Conservation (phyloP, 2,329 filamentous ascomycete species). For the Botrytis pseudocinerea region DNA sequence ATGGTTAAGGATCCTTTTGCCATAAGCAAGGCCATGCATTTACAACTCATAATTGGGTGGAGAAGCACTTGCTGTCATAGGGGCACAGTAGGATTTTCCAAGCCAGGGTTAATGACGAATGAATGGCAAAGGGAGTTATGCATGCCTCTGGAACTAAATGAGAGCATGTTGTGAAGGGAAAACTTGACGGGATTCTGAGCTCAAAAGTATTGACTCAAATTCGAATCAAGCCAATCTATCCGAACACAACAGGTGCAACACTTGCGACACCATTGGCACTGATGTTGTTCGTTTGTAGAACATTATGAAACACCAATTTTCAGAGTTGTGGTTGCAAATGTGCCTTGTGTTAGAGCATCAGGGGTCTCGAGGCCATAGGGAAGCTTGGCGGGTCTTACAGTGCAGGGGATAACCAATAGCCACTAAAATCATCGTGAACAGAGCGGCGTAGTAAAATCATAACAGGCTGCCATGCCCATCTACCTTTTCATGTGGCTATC, state of each 20-base stretch:
- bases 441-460: conserved; percentile 11
- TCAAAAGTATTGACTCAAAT: conserved; percentile 1
- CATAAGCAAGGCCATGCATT: conserved; percentile 2
- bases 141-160: neutral
- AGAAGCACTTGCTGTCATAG: conserved; percentile 18
- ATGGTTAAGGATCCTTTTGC: neutral
- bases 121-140: neutral
- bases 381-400: conserved; percentile 10
- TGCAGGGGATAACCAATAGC: conserved; percentile 5
- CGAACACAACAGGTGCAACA: conserved; percentile 8
- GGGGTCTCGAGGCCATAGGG: conserved; percentile 5
- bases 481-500: neutral
- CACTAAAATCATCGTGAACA: conserved; percentile 20
- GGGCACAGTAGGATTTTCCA: neutral
- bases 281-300: conserved; percentile 1
- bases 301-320: conserved; percentile 20
- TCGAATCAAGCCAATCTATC: conserved; percentile 4
- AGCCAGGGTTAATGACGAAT: neutral
- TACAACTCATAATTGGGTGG: conserved; percentile 19
- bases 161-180: neutral
- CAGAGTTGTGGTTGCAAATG: conserved; percentile 10
- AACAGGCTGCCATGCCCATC: conserved; percentile 17
- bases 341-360: conserved; percentile 17
- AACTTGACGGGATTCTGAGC: neutral
- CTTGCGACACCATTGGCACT: conserved; percentile 12